Base-by-base conservation (phyloP, 257 asterid species). In the Thymus mandschuricus region DNA sequence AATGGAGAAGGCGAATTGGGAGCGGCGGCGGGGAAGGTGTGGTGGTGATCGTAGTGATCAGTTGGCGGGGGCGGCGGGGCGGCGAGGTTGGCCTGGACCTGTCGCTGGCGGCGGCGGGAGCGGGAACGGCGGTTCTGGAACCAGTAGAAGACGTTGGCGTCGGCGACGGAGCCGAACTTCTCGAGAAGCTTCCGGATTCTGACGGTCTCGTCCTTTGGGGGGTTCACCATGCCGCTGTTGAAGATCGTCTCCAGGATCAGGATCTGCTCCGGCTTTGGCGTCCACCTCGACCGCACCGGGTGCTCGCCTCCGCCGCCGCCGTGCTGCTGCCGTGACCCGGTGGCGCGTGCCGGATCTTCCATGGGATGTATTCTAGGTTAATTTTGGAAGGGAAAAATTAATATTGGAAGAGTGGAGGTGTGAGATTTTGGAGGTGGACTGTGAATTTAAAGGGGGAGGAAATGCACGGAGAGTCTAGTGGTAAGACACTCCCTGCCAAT, bases 101-200 rank as follows among this genome's bases (percentile, higher is more conserved):
- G 90, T 1, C 94, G 79, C 71, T 85, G 97, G 54, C 91, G 82
- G 60, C 97, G 91, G 35, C 96, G 84, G 5, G 89, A 86, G 82
- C 96, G 73, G 1, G 97, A 91, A 21, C 97, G 90, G 27, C 97
- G 97, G 72, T 91, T 91, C 78, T 91, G 96, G 81, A 91, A 91
- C 97, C 97, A 91, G 81, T 90, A 90, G 84, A 90, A 90, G 68
- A 90, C 88, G 75, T 90, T 90, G 63, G 94, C 88, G 34, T 91
- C 96, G 11, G 87, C 97, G 1, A 91, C 96, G 0, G 96, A 13
- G 3, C 97, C 97, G 73, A 82, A 91, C 54, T 84, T 84, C 77
- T 91, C 90, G 1, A 91, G 92, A 4, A 88, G 81, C 71, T 86
- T 82, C 2, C 94, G 73, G 55, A 91, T 88, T 41, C 86, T 65